phyloP scores from a whole-genome alignment of 257 asterid genomes.

The Solanum chilense region DNA sequence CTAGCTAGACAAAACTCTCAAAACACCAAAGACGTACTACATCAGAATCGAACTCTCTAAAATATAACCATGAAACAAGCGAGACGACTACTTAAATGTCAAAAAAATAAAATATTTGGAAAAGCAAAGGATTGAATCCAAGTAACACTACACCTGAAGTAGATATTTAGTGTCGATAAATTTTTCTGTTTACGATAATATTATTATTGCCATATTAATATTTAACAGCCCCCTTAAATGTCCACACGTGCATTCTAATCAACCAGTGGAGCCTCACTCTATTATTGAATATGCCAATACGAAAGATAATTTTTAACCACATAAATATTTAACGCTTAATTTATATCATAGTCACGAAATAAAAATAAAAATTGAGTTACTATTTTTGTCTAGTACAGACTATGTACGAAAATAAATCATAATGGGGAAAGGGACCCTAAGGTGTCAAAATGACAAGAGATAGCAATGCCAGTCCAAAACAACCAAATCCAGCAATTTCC shows the following conservation, averaged over 20 bases:
- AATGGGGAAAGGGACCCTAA: neutral
- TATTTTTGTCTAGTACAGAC: neutral
- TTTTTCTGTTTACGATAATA: too few species aligned
- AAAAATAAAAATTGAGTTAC: neutral
- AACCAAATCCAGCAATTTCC: neutral
- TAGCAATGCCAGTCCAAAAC: neutral
- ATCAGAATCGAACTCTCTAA: neutral
- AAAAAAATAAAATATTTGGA: neutral
- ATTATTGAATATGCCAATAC: neutral
- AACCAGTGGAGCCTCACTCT: neutral
- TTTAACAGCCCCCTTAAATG: neutral
- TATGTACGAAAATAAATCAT: neutral
- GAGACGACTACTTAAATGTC: neutral
- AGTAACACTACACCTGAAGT: neutral
- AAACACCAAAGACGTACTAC: neutral
- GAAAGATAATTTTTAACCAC: neutral
- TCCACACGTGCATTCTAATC: neutral
- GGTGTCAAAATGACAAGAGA: neutral
- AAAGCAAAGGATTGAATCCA: neutral
- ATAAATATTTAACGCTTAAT: neutral
- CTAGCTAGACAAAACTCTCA: neutral
- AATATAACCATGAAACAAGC: neutral
- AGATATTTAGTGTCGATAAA: neutral
- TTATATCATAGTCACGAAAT: neutral
- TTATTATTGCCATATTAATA: too few species aligned